These are phyloP conservation scores for Ophiostoma piceae DNA, from an alignment of 2,329 filamentous ascomycete species.

Conservation along the genomic window DNA sequence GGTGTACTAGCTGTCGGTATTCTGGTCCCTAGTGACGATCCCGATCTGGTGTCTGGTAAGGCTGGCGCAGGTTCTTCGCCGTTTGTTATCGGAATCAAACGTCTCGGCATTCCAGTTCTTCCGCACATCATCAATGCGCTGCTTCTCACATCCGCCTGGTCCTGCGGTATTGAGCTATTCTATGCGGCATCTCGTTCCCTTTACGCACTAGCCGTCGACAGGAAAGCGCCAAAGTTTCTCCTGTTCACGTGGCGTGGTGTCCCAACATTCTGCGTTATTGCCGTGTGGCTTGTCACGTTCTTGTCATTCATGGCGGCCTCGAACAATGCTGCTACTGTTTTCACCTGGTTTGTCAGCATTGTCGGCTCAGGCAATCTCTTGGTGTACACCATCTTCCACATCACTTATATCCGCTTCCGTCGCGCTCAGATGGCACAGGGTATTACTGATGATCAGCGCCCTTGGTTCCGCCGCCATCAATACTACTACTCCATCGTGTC, in stretches of 20 bases:
- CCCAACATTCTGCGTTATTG: not conserved
- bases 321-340: not conserved
- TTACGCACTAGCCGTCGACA: not conserved
- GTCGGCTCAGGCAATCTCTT: not conserved
- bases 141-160: not conserved
- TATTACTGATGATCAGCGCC: not conserved
- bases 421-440: not conserved
- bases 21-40: not conserved
- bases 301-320: not conserved
- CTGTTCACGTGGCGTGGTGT: constrained; percentile 1
- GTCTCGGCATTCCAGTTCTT: not conserved
- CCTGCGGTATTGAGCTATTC: not conserved
- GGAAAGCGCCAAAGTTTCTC: not conserved
- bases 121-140: not conserved
- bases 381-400: constrained; percentile 1
- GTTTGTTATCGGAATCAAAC: not conserved
- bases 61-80: not conserved
- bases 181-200: not conserved
- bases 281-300: not conserved
- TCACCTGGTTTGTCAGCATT: not conserved
- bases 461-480: not conserved
- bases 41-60: not conserved
- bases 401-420: constrained; percentile 11
- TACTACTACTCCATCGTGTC: not conserved
- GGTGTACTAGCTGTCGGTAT: not conserved